Percentiles rank a stretch among this genome's conserved stretches.
These are phyloP conservation scores for Quercus wislizeni DNA, from an alignment of 306 rosid species.

Conservation along the genomic window DNA sequence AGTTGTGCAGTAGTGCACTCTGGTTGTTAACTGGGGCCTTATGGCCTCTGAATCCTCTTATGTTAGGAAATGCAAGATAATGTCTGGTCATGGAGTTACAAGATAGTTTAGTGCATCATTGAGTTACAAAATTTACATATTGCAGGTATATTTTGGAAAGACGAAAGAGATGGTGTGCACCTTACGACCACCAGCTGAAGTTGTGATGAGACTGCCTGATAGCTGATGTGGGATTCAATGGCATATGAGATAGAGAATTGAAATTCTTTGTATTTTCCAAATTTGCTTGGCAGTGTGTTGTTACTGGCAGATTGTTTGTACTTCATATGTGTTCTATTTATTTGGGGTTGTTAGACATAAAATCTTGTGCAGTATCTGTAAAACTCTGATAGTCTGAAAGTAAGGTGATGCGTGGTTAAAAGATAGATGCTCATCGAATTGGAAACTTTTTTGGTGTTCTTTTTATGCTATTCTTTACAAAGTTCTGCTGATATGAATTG, in stretches of 20 bases:
- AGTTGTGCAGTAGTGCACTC: not conserved
- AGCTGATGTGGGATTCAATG: constrained; percentile 31
- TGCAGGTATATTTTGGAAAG: constrained; percentile 92
- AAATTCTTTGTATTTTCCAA: constrained; percentile 8
- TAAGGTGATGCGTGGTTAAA: not conserved
- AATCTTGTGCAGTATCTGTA: not conserved
- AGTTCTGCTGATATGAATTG: not conserved
- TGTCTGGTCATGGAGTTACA: not conserved
- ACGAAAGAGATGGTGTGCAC: constrained; percentile 99
- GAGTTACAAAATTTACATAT: constrained; percentile 6
- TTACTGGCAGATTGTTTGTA: constrained; percentile 15
- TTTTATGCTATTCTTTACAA: not conserved
- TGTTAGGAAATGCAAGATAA: not conserved
- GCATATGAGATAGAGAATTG: constrained; percentile 3
- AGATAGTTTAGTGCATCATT: not conserved
- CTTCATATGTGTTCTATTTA: not conserved
- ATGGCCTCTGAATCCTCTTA: not conserved
- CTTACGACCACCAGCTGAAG: constrained; percentile 86
- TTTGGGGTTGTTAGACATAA: not conserved
- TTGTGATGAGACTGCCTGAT: constrained; percentile 77
- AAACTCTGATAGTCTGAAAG: not conserved
- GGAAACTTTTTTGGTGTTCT: not conserved
- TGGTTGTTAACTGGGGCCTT: not conserved
- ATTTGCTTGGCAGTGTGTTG: constrained; percentile 10
- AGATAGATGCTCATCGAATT: not conserved